Base-by-base conservation (phyloP, 2,329 filamentous ascomycete species). In the Aspergillus sp. region DNA sequence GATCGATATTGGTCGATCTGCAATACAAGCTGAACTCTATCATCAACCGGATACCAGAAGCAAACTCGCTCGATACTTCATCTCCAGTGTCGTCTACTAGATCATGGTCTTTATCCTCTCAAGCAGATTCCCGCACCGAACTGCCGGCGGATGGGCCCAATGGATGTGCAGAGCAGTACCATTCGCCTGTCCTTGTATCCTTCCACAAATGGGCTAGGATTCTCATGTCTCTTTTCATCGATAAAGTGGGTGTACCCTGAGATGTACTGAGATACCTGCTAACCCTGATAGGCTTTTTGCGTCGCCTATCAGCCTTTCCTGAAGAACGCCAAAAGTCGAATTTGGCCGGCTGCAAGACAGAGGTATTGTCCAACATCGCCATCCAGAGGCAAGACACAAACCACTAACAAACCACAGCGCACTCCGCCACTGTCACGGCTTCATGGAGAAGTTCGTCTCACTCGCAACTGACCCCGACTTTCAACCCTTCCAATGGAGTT, bases 361-460 rank as follows among this genome's bases (percentile, higher is more conserved):
- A 79, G 77, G 76, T 78, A 67, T 50, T 68, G 53, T 30, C 23
- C 10, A 15, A 15, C 47, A 11, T 21, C 19, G 15, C 15, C 42
- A 19, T 19, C 19, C 6, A 8, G 7, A n/a, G 23, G 5, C 38
- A 5, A 4, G 5, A 8, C 11, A 36, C 11, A 10, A 15, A 30
- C 23, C 5, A 7, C 57, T 64, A 53, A 64, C 39, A 8, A 7
- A 17, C 15, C 32, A n/a, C 47, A 78, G 79, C 60, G 79, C 79
- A 8, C 68, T 82, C 41, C 79, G 77, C 15, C 77, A 79, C 60
- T 81, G 78, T 54, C 79, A 81, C 65, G 77, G 77, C 1, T 82
- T 80, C 55, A 79, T 81, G 77, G 75, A 79, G 50, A 82, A 82
- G 54, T 82, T 81, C 54, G 77, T 81, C 19, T 74, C 75, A n/a